phyloP scores from a whole-genome alignment of 345 rosid species.

The Citrus sinensis region DVS_A1.0 CM039163.1:43541001-43541500 shows the following conservation, averaged over 20 bases:
- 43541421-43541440: slow-evolving; percentile 87
- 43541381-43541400: slow-evolving; percentile 46
- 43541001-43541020: slow-evolving; percentile 75
- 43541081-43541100: slow-evolving; percentile 70
- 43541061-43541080: slow-evolving; percentile 52
- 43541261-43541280: slow-evolving; percentile 50
- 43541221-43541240: slow-evolving; percentile 36
- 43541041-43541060: slow-evolving; percentile 56
- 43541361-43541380: slow-evolving; percentile 33
- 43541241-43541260: slow-evolving; percentile 43
- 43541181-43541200: slow-evolving; percentile 50
- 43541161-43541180: slow-evolving; percentile 82
- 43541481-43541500: slow-evolving; percentile 84
- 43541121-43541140: slow-evolving; percentile 55
- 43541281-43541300: slow-evolving; percentile 43
- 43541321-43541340: slow-evolving; percentile 40
- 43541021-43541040: slow-evolving; percentile 54
- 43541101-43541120: slow-evolving; percentile 75
- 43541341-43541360: slow-evolving; percentile 46
- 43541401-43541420: slow-evolving; percentile 48
- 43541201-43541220: slow-evolving; percentile 60
- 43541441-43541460: slow-evolving; percentile 86
- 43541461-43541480: slow-evolving; percentile 74
- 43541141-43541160: slow-evolving; percentile 63
- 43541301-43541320: slow-evolving; percentile 46